Evolutionary conservation across 2,329 filamentous ascomycete species (phyloP).

Genomic region (Colletotrichum sp.): DNA sequence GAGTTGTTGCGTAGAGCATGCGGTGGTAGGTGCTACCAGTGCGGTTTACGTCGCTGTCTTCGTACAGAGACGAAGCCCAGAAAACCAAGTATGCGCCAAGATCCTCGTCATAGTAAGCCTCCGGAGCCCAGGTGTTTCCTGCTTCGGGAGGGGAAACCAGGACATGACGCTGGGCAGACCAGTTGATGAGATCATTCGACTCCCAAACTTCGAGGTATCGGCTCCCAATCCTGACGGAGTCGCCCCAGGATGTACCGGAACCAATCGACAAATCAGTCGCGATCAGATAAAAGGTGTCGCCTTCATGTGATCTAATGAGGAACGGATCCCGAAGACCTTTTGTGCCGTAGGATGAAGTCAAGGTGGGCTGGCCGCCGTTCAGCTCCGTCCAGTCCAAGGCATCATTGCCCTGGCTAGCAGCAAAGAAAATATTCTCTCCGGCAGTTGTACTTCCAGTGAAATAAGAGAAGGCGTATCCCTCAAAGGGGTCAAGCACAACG

Average conservation of each 20-base stretch:
- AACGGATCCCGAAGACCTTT: constrained; percentile 58
- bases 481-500: constrained; percentile 34
- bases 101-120: constrained; percentile 52
- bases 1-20: constrained; percentile 57
- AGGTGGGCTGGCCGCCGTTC: constrained; percentile 50
- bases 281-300: constrained; percentile 55
- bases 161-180: constrained; percentile 55
- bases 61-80: constrained; percentile 51
- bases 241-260: constrained; percentile 56
- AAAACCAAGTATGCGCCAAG: constrained; percentile 49
- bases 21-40: constrained; percentile 52
- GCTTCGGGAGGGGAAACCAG: constrained; percentile 52
- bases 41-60: constrained; percentile 40
- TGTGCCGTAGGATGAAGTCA: constrained; percentile 52
- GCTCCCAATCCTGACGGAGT: constrained; percentile 51
- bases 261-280: constrained; percentile 60
- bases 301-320: constrained; percentile 54
- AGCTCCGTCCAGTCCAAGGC: constrained; percentile 56
- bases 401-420: constrained; percentile 57
- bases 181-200: constrained; percentile 52
- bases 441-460: constrained; percentile 49
- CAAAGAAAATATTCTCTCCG: constrained; percentile 59
- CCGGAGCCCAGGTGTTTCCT: constrained; percentile 60
- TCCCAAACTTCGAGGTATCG: constrained; percentile 60
- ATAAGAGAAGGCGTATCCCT: constrained; percentile 57